Evolutionary conservation across 345 rosid species (phyloP).

Genomic region (Eucalyptus camaldulensis): DNA sequence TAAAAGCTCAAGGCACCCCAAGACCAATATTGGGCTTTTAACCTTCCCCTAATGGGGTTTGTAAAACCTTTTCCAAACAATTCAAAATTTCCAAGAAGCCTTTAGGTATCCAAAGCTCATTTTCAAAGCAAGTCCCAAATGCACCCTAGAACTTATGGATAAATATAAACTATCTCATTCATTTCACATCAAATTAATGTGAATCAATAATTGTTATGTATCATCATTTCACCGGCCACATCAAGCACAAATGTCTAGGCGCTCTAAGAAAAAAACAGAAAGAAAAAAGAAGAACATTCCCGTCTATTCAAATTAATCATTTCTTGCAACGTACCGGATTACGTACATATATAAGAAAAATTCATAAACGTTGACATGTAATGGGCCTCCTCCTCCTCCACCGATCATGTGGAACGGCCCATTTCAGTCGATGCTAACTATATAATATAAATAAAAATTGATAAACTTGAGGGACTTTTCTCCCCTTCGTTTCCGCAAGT

Average conservation of each 20-base stretch:
- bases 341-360: too few relatives aligned
- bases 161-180: neutral
- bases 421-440: neutral
- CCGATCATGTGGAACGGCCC: neutral
- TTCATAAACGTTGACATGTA: neutral
- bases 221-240: neutral
- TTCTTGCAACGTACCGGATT: neutral
- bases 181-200: fast-evolving
- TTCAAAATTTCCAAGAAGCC: too few relatives aligned
- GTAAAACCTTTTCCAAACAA: too few relatives aligned
- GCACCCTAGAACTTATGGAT: fast-evolving
- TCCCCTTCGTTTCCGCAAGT: neutral
- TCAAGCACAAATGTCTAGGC: neutral
- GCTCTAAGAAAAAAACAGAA: too few relatives aligned
- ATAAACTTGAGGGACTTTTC: neutral
- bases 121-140: too few relatives aligned
- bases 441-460: neutral
- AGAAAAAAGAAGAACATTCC: too few relatives aligned
- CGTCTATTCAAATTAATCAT: neutral
- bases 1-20: too few relatives aligned
- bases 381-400: neutral
- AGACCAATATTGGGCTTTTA: too few relatives aligned
- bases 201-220: neutral
- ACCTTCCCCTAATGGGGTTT: too few relatives aligned
- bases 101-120: too few relatives aligned